Evolutionary conservation across 2,329 filamentous ascomycete genomes (phyloP).

Genomic region (Xylaria sp.): DNA sequence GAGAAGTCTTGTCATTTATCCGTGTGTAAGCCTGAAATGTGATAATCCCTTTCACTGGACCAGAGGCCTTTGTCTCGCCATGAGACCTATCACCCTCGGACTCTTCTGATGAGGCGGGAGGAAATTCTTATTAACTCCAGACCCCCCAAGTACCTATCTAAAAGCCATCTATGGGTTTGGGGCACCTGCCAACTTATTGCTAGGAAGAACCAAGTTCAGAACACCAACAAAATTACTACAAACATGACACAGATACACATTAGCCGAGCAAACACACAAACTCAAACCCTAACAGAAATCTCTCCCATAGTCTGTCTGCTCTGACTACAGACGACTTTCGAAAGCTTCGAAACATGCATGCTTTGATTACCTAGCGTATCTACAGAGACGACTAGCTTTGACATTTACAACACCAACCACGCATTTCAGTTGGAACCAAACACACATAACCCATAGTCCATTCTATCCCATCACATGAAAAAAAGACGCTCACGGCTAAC

Average conservation of each 20-base stretch:
- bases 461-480: not conserved
- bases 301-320: not conserved
- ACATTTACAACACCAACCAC: not conserved
- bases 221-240: too few species aligned
- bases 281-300: not conserved
- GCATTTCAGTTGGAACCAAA: not conserved
- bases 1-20: not conserved
- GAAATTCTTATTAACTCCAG: not conserved
- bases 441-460: not conserved
- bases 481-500: not conserved
- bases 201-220: too few species aligned
- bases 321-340: not conserved
- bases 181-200: too few species aligned
- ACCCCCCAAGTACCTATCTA: not conserved
- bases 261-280: not conserved
- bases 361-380: constrained; percentile 7
- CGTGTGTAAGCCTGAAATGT: not conserved
- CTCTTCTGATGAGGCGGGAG: not conserved
- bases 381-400: not conserved
- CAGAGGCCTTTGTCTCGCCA: not conserved
- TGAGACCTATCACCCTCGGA: not conserved
- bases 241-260: too few species aligned
- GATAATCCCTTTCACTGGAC: not conserved
- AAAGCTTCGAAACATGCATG: not conserved
- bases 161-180: not conserved